phyloP scores from a whole-genome alignment of 371 early-diverging fungal genomes.

The Apophysomyces trapeziformis region DNA sequence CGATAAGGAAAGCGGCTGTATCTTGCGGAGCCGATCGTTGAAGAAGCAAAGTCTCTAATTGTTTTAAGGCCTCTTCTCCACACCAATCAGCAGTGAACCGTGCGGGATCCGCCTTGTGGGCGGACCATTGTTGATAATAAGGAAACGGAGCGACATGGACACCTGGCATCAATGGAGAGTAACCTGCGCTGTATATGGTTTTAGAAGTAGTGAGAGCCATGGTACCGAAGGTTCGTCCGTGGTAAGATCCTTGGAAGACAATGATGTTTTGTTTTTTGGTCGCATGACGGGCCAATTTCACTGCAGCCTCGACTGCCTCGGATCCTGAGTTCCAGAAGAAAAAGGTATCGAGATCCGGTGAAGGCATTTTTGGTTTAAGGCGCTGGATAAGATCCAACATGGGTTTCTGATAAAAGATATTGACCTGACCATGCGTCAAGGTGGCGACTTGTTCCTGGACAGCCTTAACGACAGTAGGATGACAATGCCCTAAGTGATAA shows the following conservation, averaged over 20 bases:
- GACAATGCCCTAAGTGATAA: constrained; percentile 38
- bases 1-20: constrained; percentile 80
- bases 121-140: constrained; percentile 55
- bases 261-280: constrained; percentile 61
- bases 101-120: constrained; percentile 45
- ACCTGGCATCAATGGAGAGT: constrained; percentile 61
- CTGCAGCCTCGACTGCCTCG: constrained; percentile 62
- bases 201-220: constrained; percentile 64
- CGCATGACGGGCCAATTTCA: constrained; percentile 63
- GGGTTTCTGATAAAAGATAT: constrained; percentile 58
- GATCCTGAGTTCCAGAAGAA: constrained; percentile 66
- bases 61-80: constrained; percentile 50
- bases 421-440: constrained; percentile 58
- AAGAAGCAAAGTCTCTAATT: constrained; percentile 53
- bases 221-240: constrained; percentile 64
- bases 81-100: constrained; percentile 49
- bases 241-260: constrained; percentile 58
- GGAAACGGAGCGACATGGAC: constrained; percentile 60
- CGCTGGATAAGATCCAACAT: constrained; percentile 57
- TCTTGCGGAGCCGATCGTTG: constrained; percentile 53
- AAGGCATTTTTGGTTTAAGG: constrained; percentile 54
- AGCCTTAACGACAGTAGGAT: constrained; percentile 66
- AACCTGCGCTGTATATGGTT: constrained; percentile 56
- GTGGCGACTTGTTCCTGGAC: constrained; percentile 62
- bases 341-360: constrained; percentile 52